These are phyloP conservation scores for Phytophthora palmivora DNA, from an alignment of 352 stramenopile species.

Conservation along the genomic window DNA sequence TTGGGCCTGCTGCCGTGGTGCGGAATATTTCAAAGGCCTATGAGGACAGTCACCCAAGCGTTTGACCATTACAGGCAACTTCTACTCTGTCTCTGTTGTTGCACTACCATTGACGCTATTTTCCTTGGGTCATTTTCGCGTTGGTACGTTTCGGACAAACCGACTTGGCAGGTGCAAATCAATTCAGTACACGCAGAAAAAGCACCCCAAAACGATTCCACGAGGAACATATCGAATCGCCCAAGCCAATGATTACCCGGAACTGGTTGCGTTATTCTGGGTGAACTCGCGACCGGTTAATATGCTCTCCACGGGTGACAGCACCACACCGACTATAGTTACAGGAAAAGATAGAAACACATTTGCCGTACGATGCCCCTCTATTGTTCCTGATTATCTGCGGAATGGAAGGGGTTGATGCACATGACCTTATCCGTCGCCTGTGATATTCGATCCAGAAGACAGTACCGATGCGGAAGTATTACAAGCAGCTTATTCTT, in stretches of 20 bases:
- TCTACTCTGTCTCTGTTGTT: slow-evolving; percentile 20
- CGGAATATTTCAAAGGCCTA: too few species aligned
- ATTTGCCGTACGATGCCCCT: too few species aligned
- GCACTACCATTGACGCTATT: slow-evolving; percentile 17
- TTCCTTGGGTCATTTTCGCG: slow-evolving; percentile 14
- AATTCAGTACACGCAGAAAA: slow-evolving; percentile 23
- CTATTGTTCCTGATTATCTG: too few species aligned
- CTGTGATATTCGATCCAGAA: too few species aligned
- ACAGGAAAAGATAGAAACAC: too few species aligned
- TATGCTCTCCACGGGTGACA: slow-evolving; percentile 19
- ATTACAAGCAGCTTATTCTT: too few species aligned
- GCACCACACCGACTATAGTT: too few species aligned
- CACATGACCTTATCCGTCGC: too few species aligned
- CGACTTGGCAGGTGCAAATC: slow-evolving; percentile 17
- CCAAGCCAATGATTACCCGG: slow-evolving; percentile 6
- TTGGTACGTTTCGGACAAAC: slow-evolving; percentile 18
- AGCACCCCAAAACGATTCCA: slow-evolving; percentile 9
- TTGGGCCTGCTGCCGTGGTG: slow-evolving; percentile 13
- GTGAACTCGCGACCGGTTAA: slow-evolving; percentile 20
- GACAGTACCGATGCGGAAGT: too few species aligned
- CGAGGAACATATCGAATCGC: slow-evolving; percentile 18
- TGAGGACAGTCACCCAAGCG: slow-evolving; percentile 4
- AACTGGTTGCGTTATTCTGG: slow-evolving; percentile 18
- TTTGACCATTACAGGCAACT: slow-evolving; percentile 19
- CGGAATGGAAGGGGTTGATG: too few species aligned